Base-by-base conservation (phyloP, 108 stramenopile species). In the Skeletonema grethae region DNA sequence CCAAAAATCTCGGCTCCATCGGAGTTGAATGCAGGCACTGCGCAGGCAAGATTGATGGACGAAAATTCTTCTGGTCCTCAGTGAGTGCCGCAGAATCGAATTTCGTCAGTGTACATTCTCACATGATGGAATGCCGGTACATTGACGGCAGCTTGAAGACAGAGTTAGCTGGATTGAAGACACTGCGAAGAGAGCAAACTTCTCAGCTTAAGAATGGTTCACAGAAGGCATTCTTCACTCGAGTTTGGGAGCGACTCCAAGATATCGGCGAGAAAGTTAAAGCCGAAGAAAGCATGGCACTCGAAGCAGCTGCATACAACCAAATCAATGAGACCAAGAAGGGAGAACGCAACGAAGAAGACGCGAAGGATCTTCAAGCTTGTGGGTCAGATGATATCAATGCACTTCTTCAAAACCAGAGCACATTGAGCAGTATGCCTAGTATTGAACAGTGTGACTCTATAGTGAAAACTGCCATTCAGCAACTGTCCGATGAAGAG, bases 1-100 rank as follows among this genome's bases (percentile, higher is more conserved):
- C 92, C 10, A 93, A 93, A 63, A 88, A 95, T 69, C 84, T 95
- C 13, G 95, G 95, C 4, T 88, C 89, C 63, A 90, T 93, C 61
- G 95, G 95, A 10, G 95, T 95, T 13, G 95, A 95, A 69, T 95
- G 95, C 82, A 93, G 91, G 76, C 95, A 95, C 55, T 95, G 95
- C 58, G 88, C 90, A 39, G 95, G 95, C 15, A 85, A 90, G 69
- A 91, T 92, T 25, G 95, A 95, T 58, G 82, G 92, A 28, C 77
- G 95, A 22, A 95, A 95, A 76, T 95, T 95, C 74, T 95, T 95
- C 57, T 95, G 95, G 95, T 92, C 90, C 9, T 90, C 89, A 39
- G 95, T 95, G n/a, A 90, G 73, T 45, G 95, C 95, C 11, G 95
- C 92, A 0, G 95, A 95, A 70, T 93, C 91, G 3, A 95, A 95